phyloP scores from a whole-genome alignment of 2,329 filamentous ascomycete genomes.

The Botrytis tulipae region DNA sequence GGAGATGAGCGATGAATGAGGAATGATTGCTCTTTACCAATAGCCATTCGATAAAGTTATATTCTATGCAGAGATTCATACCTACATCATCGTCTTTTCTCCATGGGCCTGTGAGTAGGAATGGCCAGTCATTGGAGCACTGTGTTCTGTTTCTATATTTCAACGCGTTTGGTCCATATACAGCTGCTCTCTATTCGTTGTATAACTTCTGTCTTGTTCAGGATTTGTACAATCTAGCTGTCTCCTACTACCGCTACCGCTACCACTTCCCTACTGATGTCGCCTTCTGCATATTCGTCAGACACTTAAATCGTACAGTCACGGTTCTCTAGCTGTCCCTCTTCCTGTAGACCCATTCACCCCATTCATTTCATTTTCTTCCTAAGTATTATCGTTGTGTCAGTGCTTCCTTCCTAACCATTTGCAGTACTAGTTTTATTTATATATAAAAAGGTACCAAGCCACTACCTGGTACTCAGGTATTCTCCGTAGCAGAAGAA shows the following conservation, averaged over 20 bases:
- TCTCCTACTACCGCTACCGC: background rate
- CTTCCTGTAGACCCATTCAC: background rate
- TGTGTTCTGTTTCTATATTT: background rate
- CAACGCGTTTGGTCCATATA: background rate
- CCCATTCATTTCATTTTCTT: background rate
- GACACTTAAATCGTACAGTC: background rate
- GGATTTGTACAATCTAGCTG: too few species aligned
- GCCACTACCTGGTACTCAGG: background rate
- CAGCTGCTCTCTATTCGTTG: background rate
- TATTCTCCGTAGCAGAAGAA: background rate
- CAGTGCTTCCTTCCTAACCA: slow-evolving; percentile 8
- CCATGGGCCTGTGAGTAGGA: background rate
- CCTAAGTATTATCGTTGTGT: slow-evolving; percentile 11
- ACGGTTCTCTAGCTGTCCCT: slow-evolving; percentile 13
- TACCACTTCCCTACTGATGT: background rate
- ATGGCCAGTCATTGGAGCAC: background rate
- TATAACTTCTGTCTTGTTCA: background rate
- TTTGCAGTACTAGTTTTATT: background rate
- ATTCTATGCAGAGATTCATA: background rate
- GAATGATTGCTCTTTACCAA: background rate
- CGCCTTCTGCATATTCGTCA: background rate
- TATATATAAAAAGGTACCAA: background rate
- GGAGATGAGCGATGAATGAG: background rate
- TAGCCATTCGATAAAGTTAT: background rate
- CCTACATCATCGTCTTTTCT: background rate